Conservation (phyloP, 140 eudicot genomes). For the Ambrosia hybrid region DNA sequence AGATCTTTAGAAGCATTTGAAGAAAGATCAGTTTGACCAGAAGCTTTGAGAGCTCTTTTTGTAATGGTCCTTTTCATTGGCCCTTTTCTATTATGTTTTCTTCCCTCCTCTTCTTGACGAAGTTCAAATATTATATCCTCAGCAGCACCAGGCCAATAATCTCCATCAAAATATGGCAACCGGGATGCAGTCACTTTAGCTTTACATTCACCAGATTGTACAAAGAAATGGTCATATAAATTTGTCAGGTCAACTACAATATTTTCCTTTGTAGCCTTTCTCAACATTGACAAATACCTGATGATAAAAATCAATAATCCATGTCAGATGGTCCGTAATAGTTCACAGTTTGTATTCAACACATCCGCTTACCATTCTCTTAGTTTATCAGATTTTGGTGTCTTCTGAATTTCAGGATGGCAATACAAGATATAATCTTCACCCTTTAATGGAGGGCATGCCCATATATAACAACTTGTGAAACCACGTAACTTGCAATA, state of each 20-base stretch:
- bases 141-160: constrained; percentile 69
- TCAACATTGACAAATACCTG: constrained; percentile 78
- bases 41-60: constrained; percentile 59
- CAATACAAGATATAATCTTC: constrained; percentile 96
- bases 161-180: constrained; percentile 85
- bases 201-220: constrained; percentile 44
- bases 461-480: constrained; percentile 97
- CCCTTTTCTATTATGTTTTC: constrained; percentile 37
- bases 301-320: constrained; percentile 5
- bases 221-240: constrained; percentile 68
- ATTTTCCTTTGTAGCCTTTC: constrained; percentile 54
- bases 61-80: constrained; percentile 42
- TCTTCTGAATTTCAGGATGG: constrained; percentile 97
- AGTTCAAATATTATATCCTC: constrained; percentile 47
- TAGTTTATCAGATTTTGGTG: constrained; percentile 95
- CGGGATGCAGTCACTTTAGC: constrained; percentile 69
- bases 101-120: constrained; percentile 51
- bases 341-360: neutral
- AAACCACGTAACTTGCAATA: constrained; percentile 88
- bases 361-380: constrained; percentile 80
- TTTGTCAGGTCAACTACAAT: constrained; percentile 54
- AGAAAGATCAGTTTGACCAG: constrained; percentile 61
- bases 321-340: constrained; percentile 9
- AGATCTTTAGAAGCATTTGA: constrained; percentile 60
- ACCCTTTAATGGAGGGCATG: constrained; percentile 97